Base-by-base conservation (phyloP, 1,139 yeast species). In the Pneumocystis oryctolagi region DNA sequence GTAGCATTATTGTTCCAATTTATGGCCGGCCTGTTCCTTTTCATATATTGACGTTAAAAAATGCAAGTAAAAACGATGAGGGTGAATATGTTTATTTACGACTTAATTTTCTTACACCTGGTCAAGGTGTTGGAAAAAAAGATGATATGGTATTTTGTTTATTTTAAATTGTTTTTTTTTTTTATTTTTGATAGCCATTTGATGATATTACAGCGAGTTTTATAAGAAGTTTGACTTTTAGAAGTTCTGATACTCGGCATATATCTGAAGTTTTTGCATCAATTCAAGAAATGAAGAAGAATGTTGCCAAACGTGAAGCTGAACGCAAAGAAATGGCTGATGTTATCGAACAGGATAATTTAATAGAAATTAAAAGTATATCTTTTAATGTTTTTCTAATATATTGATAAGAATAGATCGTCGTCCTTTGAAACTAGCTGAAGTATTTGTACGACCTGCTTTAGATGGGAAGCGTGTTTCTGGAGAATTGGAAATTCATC, bases 1-100 rank as follows among this genome's bases (percentile, higher is more conserved):
- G 89, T 74, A 88, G 97, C 0, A 87, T 92, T 63, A 82, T 92
- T 66, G 77, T 92, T 65, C 98, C 98, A 61, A 87, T 92, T 66
- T 83, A 86, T 70, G 98, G 98, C 66, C 82, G 98, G 71, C 97
- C 98, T 1, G 98, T 94, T 61, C 98, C 98, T 35, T 90, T 92
- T 79, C 98, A 92, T 73, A 89, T 92, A 70, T 89, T 89, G 72
- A 79, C 97, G 8, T 90, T 88, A 75, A 92, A 90, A 73, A 90
- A 89, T 73, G 97, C 97, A 61, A 87, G 95, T 31, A 92, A 89
- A 71, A 89, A 86, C 68, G 98, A 92, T 71, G 98, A 94, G 77
- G 97, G 97, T 60, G 97, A 90, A 68, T 89, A 82, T 73, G 90
- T 96, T 1, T 90, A 88, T 71, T 75, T 92, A 70, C 83, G 98